Base-by-base conservation (phyloP, 495 filamentous ascomycete genomes). In the Podospora sp. region DNA sequence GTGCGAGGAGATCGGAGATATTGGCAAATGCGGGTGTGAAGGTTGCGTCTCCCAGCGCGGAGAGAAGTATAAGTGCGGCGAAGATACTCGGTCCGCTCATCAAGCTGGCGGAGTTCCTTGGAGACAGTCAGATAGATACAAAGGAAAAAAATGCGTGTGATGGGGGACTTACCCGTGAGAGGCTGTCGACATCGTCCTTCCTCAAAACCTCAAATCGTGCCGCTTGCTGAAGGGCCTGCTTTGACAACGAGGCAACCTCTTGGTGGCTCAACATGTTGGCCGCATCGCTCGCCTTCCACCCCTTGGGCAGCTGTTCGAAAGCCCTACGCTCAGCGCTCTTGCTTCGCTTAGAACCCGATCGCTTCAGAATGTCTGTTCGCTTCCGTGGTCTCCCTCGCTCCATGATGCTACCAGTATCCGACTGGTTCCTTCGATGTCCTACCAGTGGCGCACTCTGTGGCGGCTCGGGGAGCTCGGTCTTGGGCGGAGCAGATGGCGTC, bases 11-110 rank as follows among this genome's bases (percentile, higher is more conserved):
- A 85, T 51, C 87, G 84, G 7, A 92, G 82, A 69, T 90, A 91
- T 51, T 86, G 83, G 69, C 90, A 87, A 74, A 91, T 90, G 36
- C 89, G 82, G 18, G 80, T 80, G 71, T 92, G 90, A 0, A 92
- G 81, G 70, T 87, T 90, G 62, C 86, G 87, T 51, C 90, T 83
- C 6, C 89, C 89, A 6, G 84, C 81, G 11, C 89, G 82, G 18
- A 92, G 83, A n/a, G 86, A 87, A 50, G 84, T 87, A 70, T 90
- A 87, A 0, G 88, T 91, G 66, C 84, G 87, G 16, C 88, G 85
- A 51, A 92, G 84, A 73, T 92, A 92, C 65, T 91, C 88, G 59
- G 86, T 89, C 50, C 89, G 83, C 61, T 90, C 85, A 67, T 92
- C 90, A n/a, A 92, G 80, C 49, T 83, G 83, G 12, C 87, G 82